Percentiles rank a stretch among this genome's conserved stretches.
Evolutionary conservation across 345 rosid species (phyloP).

Genomic region (Eucalyptus viminalis): DNA sequence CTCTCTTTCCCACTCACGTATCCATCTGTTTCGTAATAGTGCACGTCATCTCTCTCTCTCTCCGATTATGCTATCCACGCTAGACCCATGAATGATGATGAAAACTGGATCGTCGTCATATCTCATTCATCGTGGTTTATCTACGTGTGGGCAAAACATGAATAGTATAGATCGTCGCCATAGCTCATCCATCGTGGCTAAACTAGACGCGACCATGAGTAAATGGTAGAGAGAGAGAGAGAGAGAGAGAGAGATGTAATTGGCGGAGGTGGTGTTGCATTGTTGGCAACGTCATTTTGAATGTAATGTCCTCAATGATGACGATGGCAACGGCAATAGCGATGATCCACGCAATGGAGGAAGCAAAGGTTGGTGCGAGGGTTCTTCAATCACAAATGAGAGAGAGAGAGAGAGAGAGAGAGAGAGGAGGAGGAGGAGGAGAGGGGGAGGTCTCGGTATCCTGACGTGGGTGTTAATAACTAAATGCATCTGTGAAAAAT

Average conservation of each 20-base stretch:
- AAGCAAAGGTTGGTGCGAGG: background rate
- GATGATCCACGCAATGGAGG: background rate
- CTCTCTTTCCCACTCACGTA: background rate
- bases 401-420: background rate
- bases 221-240: background rate
- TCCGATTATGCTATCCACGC: background rate
- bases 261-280: background rate
- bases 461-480: background rate
- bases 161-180: background rate
- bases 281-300: background rate
- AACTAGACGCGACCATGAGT: background rate
- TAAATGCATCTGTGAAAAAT: background rate
- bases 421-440: background rate
- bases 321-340: background rate
- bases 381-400: background rate
- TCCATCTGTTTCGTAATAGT: background rate
- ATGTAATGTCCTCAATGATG: background rate
- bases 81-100: background rate
- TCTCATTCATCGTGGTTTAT: background rate
- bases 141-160: background rate
- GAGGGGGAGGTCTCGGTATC: background rate
- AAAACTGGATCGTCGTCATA: background rate
- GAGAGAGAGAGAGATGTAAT: background rate
- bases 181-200: background rate
- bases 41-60: background rate